Conservation (phyloP, 345 rosid genomes). For the Arabis hirsuta region DNA sequence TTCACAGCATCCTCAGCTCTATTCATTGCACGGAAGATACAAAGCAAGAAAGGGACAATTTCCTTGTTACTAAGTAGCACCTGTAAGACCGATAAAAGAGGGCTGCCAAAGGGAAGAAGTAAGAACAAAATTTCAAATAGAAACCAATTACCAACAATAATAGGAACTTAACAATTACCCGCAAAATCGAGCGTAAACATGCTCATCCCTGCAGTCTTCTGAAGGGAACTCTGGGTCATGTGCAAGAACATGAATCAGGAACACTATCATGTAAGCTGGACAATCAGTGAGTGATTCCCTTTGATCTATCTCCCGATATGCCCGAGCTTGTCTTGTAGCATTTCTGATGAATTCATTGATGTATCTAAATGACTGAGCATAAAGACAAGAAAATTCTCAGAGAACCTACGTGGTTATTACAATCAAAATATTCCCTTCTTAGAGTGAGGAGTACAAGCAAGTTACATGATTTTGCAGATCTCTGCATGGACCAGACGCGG, state of each 20-base stretch:
- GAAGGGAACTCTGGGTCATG: slow-evolving; percentile 72
- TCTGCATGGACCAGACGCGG: slow-evolving; percentile 52
- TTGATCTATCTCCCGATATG: slow-evolving; percentile 49
- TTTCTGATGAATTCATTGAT: slow-evolving; percentile 72
- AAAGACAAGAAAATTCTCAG: slow-evolving; percentile 36
- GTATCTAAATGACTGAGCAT: slow-evolving; percentile 64
- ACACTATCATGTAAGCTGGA: slow-evolving; percentile 77
- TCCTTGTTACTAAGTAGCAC: slow-evolving; percentile 57
- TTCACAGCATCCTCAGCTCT: slow-evolving; percentile 85
- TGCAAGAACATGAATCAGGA: slow-evolving; percentile 85
- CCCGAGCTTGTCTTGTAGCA: slow-evolving; percentile 56
- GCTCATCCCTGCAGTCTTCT: slow-evolving; percentile 70
- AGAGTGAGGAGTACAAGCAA: slow-evolving; percentile 35
- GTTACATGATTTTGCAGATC: slow-evolving; percentile 72
- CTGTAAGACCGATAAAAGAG: slow-evolving; percentile 63
- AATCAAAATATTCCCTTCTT: slow-evolving; percentile 8
- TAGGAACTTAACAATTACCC: slow-evolving; percentile 49
- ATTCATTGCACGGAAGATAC: slow-evolving; percentile 75
- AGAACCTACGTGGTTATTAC: slow-evolving; percentile 28
- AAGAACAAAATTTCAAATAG: slow-evolving; percentile 15
- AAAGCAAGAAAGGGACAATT: slow-evolving; percentile 53
- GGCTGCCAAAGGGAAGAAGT: slow-evolving; percentile 62
- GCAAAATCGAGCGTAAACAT: slow-evolving; percentile 64
- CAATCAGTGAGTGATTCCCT: slow-evolving; percentile 58
- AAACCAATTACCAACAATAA: slow-evolving; percentile 31